Conservation (phyloP, 2,329 filamentous ascomycete genomes). For the Penicillium sumatraense region DNA sequence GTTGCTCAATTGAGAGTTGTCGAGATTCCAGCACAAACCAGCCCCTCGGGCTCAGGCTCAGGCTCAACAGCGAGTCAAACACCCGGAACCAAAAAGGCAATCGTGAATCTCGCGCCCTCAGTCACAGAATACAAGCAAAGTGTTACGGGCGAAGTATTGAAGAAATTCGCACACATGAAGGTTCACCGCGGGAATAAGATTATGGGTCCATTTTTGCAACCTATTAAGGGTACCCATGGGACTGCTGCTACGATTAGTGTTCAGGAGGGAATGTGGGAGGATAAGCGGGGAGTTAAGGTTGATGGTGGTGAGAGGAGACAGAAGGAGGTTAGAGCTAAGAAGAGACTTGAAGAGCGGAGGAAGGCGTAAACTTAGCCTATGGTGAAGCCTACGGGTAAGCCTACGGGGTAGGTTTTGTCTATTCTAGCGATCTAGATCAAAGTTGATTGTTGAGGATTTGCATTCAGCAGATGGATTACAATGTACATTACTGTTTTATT, state of each 20-base stretch:
- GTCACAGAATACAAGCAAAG: constrained; percentile 60
- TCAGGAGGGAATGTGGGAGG: constrained; percentile 92
- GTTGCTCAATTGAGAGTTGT: constrained; percentile 63
- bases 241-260: constrained; percentile 69
- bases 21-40: constrained; percentile 54
- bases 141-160: constrained; percentile 49
- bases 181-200: constrained; percentile 72
- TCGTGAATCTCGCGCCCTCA: constrained; percentile 63
- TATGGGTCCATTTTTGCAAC: constrained; percentile 73
- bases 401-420: not conserved
- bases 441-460: too few species aligned
- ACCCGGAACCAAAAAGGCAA: constrained; percentile 60
- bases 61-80: constrained; percentile 23
- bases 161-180: constrained; percentile 66
- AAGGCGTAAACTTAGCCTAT: constrained; percentile 47
- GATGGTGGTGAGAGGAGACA: constrained; percentile 93
- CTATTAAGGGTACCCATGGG: constrained; percentile 64
- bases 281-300: constrained; percentile 83
- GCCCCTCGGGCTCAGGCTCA: too few species aligned
- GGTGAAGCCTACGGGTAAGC: not conserved
- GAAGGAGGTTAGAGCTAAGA: constrained; percentile 86
- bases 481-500: constrained; percentile 31
- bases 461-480: too few species aligned
- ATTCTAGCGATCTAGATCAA: too few species aligned
- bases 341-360: constrained; percentile 76